phyloP scores from a whole-genome alignment of 179 eudicot genomes.

The Kewa caespitosa region DNA sequence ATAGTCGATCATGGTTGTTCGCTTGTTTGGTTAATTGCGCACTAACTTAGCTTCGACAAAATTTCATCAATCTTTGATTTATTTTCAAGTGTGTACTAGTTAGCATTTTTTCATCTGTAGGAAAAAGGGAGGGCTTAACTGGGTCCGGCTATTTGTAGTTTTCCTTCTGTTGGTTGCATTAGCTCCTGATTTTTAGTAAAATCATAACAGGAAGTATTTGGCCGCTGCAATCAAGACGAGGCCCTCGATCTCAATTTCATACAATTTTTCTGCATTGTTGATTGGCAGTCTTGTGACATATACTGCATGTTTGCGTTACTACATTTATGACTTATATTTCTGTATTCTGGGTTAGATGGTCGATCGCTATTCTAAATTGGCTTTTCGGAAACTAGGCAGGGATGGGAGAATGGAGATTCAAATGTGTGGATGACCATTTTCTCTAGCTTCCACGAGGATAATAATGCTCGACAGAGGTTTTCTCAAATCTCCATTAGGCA shows the following conservation, averaged over 20 bases:
- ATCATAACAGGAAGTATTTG: slow-evolving; percentile 6
- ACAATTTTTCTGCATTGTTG: neutral
- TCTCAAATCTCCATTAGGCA: too few relatives aligned
- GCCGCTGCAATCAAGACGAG: slow-evolving; percentile 11
- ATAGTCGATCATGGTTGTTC: neutral
- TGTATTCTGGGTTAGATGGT: slow-evolving; percentile 11
- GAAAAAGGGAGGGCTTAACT: neutral
- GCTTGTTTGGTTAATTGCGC: neutral
- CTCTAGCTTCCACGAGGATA: slow-evolving; percentile 8
- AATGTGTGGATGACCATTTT: slow-evolving; percentile 2
- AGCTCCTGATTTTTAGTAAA: slow-evolving; percentile 12
- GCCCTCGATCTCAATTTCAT: neutral
- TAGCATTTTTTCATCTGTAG: neutral
- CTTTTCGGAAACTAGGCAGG: slow-evolving; percentile 22
- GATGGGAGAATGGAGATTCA: slow-evolving; percentile 17
- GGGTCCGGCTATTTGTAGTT: neutral
- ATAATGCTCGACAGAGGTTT: slow-evolving; percentile 27
- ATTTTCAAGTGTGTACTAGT: too few relatives aligned
- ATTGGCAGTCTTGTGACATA: slow-evolving; percentile 6
- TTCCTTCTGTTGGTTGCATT: neutral
- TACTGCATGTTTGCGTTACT: slow-evolving; percentile 14
- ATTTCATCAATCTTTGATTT: neutral
- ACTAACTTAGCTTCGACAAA: neutral
- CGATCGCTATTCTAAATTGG: slow-evolving; percentile 16
- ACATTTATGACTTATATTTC: slow-evolving; percentile 15